phyloP scores from a whole-genome alignment of 306 rosid species.

The Hylodesmum podocarpum region DNA sequence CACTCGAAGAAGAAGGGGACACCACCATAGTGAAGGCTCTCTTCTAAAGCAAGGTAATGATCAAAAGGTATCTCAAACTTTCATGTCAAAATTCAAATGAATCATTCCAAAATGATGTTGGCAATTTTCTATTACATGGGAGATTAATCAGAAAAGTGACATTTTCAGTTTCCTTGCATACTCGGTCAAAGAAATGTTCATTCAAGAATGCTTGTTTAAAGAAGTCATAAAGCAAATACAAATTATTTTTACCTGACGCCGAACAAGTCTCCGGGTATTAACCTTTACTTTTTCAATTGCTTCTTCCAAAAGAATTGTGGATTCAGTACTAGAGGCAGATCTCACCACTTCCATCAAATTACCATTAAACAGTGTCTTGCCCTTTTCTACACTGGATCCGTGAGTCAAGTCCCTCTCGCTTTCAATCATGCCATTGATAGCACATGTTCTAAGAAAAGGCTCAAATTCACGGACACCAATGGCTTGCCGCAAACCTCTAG shows the following conservation, averaged over 20 bases:
- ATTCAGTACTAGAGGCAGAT: slow-evolving; percentile 40
- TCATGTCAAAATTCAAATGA: background rate
- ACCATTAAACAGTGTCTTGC: slow-evolving; percentile 40
- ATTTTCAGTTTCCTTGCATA: slow-evolving; percentile 16
- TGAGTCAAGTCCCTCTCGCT: slow-evolving; percentile 30
- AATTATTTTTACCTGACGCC: slow-evolving; percentile 65
- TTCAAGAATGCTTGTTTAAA: slow-evolving; percentile 1
- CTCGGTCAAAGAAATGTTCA: slow-evolving; percentile 9
- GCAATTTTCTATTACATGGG: background rate
- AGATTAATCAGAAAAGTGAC: slow-evolving; percentile 23
- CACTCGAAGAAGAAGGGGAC: no score
- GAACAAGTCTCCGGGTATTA: slow-evolving; percentile 82
- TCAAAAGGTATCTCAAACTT: background rate
- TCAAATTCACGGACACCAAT: slow-evolving; percentile 92
- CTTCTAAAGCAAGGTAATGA: no score
- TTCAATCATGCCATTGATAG: slow-evolving; percentile 23
- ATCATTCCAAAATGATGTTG: background rate
- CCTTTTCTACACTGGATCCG: slow-evolving; percentile 34
- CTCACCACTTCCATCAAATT: slow-evolving; percentile 47
- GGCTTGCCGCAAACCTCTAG: slow-evolving; percentile 81
- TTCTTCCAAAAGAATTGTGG: slow-evolving; percentile 53
- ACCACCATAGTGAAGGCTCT: no score
- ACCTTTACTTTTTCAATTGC: slow-evolving; percentile 77
- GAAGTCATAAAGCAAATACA: background rate
- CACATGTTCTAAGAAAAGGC: slow-evolving; percentile 44